phyloP scores from a whole-genome alignment of 192 early-diverging fungal species.

The Thoreauomyces humboldtii region DNA sequence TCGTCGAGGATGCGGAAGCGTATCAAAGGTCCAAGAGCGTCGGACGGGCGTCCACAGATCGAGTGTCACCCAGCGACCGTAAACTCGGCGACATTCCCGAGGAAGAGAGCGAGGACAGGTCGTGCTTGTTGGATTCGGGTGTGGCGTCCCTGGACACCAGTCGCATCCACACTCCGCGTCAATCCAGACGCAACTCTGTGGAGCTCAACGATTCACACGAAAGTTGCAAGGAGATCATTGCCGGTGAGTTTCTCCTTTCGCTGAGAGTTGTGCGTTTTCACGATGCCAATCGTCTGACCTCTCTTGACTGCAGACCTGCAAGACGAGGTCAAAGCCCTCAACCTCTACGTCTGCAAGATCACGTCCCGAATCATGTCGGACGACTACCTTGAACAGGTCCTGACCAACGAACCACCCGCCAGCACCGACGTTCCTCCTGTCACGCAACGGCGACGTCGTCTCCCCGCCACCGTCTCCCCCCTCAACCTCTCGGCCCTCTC shows the following conservation, averaged over 20 bases:
- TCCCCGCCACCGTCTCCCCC: neutral
- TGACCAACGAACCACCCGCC: neutral
- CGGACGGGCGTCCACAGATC: neutral
- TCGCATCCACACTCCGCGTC: no score
- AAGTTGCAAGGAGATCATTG: no score
- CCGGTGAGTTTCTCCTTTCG: no score
- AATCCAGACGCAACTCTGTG: neutral
- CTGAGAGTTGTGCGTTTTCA: no score
- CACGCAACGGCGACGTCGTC: neutral
- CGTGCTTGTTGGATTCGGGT: no score
- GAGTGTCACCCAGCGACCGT: neutral
- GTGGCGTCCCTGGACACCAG: neutral
- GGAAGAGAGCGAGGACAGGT: no score
- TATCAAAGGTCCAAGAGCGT: neutral
- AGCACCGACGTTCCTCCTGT: neutral
- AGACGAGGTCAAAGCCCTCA: conserved; percentile 8
- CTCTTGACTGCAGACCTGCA: conserved; percentile 2
- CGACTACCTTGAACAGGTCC: conserved; percentile 13
- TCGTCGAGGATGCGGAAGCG: conserved; percentile 14
- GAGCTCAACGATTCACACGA: no score
- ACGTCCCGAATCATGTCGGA: conserved; percentile 9
- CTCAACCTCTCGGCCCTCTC: neutral
- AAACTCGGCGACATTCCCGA: no score
- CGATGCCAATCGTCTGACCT: no score
- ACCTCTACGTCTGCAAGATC: conserved; percentile 17